These are phyloP conservation scores for Ichthyophthirius multifiliis DNA, from an alignment of 169 alveolate genomes.

Conservation along the genomic window DNA sequence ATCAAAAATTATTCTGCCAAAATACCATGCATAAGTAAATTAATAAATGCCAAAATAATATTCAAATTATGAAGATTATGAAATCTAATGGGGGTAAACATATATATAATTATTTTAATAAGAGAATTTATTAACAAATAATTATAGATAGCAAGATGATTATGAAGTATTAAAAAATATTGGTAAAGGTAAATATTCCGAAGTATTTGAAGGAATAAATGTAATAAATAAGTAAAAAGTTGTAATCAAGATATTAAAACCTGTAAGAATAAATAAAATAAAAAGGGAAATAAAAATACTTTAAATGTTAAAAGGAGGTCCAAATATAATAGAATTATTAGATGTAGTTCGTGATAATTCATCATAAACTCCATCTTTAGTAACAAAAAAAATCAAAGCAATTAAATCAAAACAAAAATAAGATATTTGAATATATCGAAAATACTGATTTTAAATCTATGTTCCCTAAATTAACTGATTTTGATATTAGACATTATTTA, in stretches of 20 bases:
- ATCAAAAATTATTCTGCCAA: too few relatives aligned
- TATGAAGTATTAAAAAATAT: constrained; percentile 69
- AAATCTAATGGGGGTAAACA: constrained; percentile 45
- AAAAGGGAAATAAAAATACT: constrained; percentile 58
- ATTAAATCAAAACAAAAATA: neutral
- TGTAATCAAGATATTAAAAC: constrained; percentile 77
- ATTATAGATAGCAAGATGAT: constrained; percentile 45
- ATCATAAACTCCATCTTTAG: constrained; percentile 61
- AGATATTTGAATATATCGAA: constrained; percentile 38
- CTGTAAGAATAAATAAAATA: constrained; percentile 57
- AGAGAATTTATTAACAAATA: neutral
- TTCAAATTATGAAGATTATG: constrained; percentile 43
- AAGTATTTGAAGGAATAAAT: constrained; percentile 72
- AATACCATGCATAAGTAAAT: constrained; percentile 50
- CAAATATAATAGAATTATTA: constrained; percentile 40
- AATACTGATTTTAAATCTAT: constrained; percentile 39
- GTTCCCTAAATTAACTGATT: constrained; percentile 49
- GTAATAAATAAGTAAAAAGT: constrained; percentile 46
- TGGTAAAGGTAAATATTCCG: constrained; percentile 79
- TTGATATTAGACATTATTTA: constrained; percentile 51
- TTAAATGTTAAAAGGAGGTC: constrained; percentile 43
- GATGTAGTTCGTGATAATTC: constrained; percentile 67
- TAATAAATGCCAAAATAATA: constrained; percentile 40
- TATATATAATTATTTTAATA: neutral
- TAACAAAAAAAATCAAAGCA: neutral